These are phyloP conservation scores for Amanita jacksonii DNA, from an alignment of 768 basidiomycete species.

Conservation along the genomic window DNA sequence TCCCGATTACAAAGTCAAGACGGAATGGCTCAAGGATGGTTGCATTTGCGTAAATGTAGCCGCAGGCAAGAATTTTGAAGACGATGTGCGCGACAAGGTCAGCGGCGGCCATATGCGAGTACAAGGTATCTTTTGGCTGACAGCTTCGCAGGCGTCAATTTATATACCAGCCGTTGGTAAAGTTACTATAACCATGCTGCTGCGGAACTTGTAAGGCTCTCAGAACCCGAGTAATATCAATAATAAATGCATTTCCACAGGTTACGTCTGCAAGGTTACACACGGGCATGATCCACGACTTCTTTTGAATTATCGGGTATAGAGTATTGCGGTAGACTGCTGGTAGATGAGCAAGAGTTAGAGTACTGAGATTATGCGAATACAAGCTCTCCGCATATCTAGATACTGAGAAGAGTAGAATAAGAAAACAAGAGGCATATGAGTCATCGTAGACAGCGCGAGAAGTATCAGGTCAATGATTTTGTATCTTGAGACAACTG, in stretches of 20 bases:
- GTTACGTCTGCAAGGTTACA: constrained; percentile 49
- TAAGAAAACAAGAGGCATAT: constrained; percentile 1
- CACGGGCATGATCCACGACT: constrained; percentile 15
- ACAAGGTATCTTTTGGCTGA: neutral
- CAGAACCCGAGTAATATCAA: neutral
- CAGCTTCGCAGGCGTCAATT: constrained; percentile 84
- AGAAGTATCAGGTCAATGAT: neutral
- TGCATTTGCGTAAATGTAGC: constrained; percentile 91
- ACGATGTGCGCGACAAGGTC: constrained; percentile 87
- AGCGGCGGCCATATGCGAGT: constrained; percentile 10
- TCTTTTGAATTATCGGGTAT: constrained; percentile 9
- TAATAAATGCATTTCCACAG: constrained; percentile 21
- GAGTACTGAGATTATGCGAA: neutral
- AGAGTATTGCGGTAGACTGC: constrained; percentile 5
- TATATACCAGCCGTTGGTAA: constrained; percentile 97
- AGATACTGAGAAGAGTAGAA: neutral
- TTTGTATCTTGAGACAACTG: neutral
- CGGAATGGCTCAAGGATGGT: constrained; percentile 85
- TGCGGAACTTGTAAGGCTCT: constrained; percentile 75
- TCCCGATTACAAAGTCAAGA: constrained; percentile 79
- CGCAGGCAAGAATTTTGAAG: constrained; percentile 94
- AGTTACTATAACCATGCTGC: constrained; percentile 95
- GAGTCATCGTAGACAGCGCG: constrained; percentile 5
- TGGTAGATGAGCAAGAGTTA: constrained; percentile 9
- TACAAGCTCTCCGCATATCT: constrained; percentile 7